Evolutionary conservation across 768 basidiomycete species (phyloP), one percentile per base, ranked within the genome.

Genomic region (Clavaria fumosa): DNA sequence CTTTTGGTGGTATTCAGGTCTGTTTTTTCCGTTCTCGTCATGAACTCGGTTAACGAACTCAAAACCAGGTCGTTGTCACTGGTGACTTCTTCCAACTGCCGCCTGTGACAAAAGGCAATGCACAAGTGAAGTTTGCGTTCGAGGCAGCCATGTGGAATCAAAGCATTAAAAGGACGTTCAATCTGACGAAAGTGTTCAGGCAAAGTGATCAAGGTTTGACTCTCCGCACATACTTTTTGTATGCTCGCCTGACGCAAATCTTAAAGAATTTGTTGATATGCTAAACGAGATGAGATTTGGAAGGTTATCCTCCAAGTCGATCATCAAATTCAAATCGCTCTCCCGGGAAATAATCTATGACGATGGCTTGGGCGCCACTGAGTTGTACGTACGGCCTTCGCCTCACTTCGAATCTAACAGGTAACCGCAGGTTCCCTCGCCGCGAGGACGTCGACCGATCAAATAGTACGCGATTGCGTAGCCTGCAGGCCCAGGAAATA

Each of bases 81-180:
- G 95, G 95, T 5, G 95, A 99, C 53, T 97, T 97, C 61, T 96
- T 97, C 62, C 93, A 99, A 54, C 70, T 99, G 4, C 95, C 95
- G 0, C 95, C 95, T 2, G 90, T 97, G 0, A 63, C 64, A 5
- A 90, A 78, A 53, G 64, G 68, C 18, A 50, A 51, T n/a, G 53
- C 53, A 0, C 45, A 57, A 37, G 72, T 83, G 30, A 86, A 78
- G 50, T 97, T 96, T 49, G 88, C 86, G 1, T 99, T 99, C 50
- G 90, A 99, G 50, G 90, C 89, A 0, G 58, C 69, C 12, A 55
- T 59, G 38, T 96, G 95, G 95, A 59, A 57, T 23, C 57, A 77
- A 45, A 62, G 77, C 3, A 71, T 99, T 45, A 61, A 78, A 42
- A 67, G 78, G 43, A 89, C 80, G 0, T 90, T 88, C 52, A 97